Base-by-base conservation (phyloP, 305 asterid genomes). In the Fraxinus floribunda region DNA sequence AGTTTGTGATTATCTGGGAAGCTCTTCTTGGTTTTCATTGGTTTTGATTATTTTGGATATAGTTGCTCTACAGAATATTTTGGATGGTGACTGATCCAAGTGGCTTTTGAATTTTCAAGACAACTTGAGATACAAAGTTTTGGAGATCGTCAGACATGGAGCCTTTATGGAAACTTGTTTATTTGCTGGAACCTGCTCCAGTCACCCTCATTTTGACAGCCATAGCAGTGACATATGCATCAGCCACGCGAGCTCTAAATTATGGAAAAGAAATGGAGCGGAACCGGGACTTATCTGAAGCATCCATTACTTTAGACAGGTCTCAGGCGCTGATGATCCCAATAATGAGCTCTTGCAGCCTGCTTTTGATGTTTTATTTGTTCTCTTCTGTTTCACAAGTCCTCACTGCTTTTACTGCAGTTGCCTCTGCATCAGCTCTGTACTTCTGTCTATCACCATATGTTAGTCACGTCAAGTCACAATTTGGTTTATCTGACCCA, bases 271-370 rank as follows among this genome's bases (percentile, higher is more conserved):
- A 94, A 87, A 95, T 95, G 98, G 99, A 95, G 88, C 83, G 88
- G 55, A 95, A 94, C 73, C 93, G 95, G 32, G 99, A 95, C 88
- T 84, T 94, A 9, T 92, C 93, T 11, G 98, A 95, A 89, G 97
- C 97, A 77, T 91, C 97, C 75, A 95, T 95, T 72, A 95, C 98
- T 78, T 89, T 94, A 82, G 99, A 94, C 86, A 89, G 92, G 80
- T 94, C 99, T 36, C 99, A 95, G 86, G 99, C 99, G 18, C 81
- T 95, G 80, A 93, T 95, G 99, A 95, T 95, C 77, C 99, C 99
- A 0, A 34, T 95, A 80, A 92, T 95, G 96, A 95, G 99, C 90
- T 95, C 99, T 77, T 95, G 93, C 91, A 94, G 99, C 89, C 88
- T 95, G 89, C 94, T 95, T 82, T 84, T 95, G 84, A 95, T 95